phyloP scores from a whole-genome alignment of 164 flowering plant genomes.

The Chloranthus sessilifolius region DNA sequence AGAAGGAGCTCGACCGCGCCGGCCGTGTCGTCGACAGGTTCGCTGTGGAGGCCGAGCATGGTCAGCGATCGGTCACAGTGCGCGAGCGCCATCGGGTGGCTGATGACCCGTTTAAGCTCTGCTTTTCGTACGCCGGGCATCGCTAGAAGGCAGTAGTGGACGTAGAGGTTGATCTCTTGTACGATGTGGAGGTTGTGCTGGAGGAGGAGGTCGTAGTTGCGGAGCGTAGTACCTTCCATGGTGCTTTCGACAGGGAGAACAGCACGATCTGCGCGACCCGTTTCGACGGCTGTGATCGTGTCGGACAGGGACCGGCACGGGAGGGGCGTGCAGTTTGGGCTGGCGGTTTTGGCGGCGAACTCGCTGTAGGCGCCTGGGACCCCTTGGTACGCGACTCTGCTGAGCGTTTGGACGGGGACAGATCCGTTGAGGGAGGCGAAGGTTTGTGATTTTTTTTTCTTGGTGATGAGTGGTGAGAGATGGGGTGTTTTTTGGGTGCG shows the following conservation, averaged over 20 bases:
- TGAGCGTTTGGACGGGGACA: too few relatives aligned
- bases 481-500: too few relatives aligned
- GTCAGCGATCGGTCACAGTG: conserved; percentile 22
- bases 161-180: conserved; percentile 22
- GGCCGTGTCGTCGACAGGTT: conserved; percentile 28
- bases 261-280: conserved; percentile 18
- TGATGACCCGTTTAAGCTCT: conserved; percentile 22
- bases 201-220: conserved; percentile 23
- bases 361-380: conserved; percentile 30
- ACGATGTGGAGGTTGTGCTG: conserved; percentile 14
- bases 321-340: conserved; percentile 16
- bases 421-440: too few relatives aligned
- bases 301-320: conserved; percentile 18
- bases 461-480: too few relatives aligned
- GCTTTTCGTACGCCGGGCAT: conserved; percentile 24
- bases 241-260: conserved; percentile 27
- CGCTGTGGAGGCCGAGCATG: conserved; percentile 19
- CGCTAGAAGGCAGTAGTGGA: conserved; percentile 26
- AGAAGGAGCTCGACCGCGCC: conserved; percentile 29
- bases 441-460: too few relatives aligned
- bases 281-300: conserved; percentile 17
- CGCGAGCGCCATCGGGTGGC: conserved; percentile 29
- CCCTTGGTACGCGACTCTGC: conserved; percentile 27
- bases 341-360: conserved; percentile 22
- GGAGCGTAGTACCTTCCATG: conserved; percentile 21